Evolutionary conservation across 352 stramenopile genomes (phyloP), one percentile per base, ranked within the genome.

Genomic region (Globisporangium spiculum): DNA sequence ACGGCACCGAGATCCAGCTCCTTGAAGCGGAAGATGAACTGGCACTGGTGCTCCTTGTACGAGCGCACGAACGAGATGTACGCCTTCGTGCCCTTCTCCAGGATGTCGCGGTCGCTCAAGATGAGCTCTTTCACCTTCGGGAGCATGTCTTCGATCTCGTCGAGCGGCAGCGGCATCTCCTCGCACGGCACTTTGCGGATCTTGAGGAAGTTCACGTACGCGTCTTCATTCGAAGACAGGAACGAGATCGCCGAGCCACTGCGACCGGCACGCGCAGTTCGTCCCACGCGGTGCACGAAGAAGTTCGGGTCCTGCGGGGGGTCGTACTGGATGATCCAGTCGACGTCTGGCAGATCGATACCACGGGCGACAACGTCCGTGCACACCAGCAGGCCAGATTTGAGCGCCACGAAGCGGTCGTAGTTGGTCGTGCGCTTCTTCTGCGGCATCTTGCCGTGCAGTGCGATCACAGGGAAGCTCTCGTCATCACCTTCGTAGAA

Each of bases 321-420:
- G 76, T 99, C 96, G 75, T 98, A 99, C 80, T 99, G 98, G 57
- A 99, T 91, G 64, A 99, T 99, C 97, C 98, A 99, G 69, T 98
- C 91, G 1, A 99, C 92, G 65, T 99, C 96, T 0, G 97, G 93
- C 4, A 99, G 79, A 78, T 99, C 98, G 41, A 99, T 96, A 30
- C 98, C 98, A 36, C 98, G 86, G 41, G 98, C 97, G 4, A 99
- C 98, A 0, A 99, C 97, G 82, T 99, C 98, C 2, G 98, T 99
- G 72, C 98, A 99, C 41, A 99, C 87, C 9, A 99, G 80, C 9
- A 98, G 85, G 16, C 94, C 95, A 0, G 77, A 67, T 27, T 72
- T 69, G 1, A 90, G 59, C 0, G 63, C 59, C 18, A 85, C 87
- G 50, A 94, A 96, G 46, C 70, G 68, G 50, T 96, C 83, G 67